Base-by-base conservation (phyloP, 129 eudicot genomes). In the Mikania micrantha region DNA sequence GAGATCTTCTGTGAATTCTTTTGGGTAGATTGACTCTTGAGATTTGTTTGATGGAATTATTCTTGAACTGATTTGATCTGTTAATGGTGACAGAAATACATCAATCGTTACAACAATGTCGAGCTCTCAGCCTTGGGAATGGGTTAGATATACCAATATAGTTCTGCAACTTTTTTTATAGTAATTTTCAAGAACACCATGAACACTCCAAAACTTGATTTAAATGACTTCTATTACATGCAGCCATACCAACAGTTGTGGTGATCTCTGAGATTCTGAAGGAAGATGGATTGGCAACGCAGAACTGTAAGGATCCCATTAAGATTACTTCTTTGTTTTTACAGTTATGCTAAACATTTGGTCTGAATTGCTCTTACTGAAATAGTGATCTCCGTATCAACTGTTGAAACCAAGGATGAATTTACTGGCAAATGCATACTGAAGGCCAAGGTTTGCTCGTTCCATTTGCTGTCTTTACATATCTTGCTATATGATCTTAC, bases 171-270 rank as follows among this genome's bases (percentile, higher is more conserved):
- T 16, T 17, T 5, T 44, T 70, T 39, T 27, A 9, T 41, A 36
- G 17, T 73, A 38, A 19, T 38, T 34, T n/a, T 66, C 68, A 48
- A 59, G 9, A 47, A 59, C 56, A 67, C 5, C 12, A 35, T 8
- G 42, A 32, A 16, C 16, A 58, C 32, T 52, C 15, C 7, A 52
- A 21, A 41, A 34, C 68, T 9, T 34, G 40, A 7, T 42, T 42
- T 29, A 2, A 40, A 17, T 20, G 22, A 27, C 62, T 56, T 17
- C 3, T 9, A 17, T 52, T 41, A 13, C 40, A 7, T 58, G 58
- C 80, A 75, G 80, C 70, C 34, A 75, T 75, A 59, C 80, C 80
- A 35, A 75, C 75, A 35, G 74, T 48, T 68, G 64, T 75, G 13
- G 11, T 59, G 21, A 75, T 75, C 45, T 75, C 75, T 24, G 70